Percentiles rank a stretch among this genome's conserved stretches.
phyloP scores from a whole-genome alignment of 139 green algal genomes.

The Pseudopediastrum boryanum region DNA sequence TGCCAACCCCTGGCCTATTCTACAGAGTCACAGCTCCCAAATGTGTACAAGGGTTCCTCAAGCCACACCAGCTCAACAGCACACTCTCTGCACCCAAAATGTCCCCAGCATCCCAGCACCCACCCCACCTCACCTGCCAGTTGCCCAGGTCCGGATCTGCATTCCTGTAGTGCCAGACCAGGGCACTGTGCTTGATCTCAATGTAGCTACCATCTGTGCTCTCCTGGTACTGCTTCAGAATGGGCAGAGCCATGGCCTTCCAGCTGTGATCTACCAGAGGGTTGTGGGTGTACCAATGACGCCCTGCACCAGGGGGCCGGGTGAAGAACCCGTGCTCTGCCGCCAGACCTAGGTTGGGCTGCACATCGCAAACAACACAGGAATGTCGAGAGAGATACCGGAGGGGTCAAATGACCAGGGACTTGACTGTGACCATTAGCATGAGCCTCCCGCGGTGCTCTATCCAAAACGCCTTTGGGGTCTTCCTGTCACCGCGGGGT shows the following conservation, averaged over 20 bases:
- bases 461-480: too few species aligned
- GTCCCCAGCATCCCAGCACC: too few species aligned
- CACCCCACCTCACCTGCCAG: constrained; percentile 78
- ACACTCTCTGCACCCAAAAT: not conserved
- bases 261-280: constrained; percentile 69
- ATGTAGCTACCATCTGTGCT: constrained; percentile 94
- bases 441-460: too few species aligned
- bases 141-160: constrained; percentile 96
- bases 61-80: constrained; percentile 79
- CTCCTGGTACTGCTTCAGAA: constrained; percentile 88
- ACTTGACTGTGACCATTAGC: too few species aligned
- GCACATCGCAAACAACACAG: too few species aligned
- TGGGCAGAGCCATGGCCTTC: constrained; percentile 82
- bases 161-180: constrained; percentile 95
- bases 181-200: constrained; percentile 89
- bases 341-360: constrained; percentile 81
- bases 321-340: constrained; percentile 96
- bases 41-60: not conserved
- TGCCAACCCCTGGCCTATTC: too few species aligned
- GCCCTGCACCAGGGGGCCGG: constrained; percentile 28
- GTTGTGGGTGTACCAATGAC: constrained; percentile 46
- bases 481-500: too few species aligned
- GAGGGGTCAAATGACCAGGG: not conserved
- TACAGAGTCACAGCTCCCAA: not conserved
- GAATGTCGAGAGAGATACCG: not conserved